phyloP scores from a whole-genome alignment of 208 protist genomes.

The Jaenimonas drosophilae region DNA sequence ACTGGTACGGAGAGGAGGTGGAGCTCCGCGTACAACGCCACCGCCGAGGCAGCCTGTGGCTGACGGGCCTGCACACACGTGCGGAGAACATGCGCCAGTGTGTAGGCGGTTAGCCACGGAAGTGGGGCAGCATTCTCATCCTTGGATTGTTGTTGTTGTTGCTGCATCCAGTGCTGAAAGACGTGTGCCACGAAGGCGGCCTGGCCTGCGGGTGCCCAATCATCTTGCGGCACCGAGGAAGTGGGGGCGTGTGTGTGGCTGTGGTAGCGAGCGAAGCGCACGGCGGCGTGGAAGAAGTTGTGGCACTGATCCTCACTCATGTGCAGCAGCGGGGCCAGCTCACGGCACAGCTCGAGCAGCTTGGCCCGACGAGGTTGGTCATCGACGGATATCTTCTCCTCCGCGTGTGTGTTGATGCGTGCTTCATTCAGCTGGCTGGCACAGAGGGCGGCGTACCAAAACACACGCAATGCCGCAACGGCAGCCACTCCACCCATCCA shows the following conservation, averaged over 20 bases:
- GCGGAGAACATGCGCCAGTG: background rate
- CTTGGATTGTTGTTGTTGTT: background rate
- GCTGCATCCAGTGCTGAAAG: conserved; percentile 1
- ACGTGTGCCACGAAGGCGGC: background rate
- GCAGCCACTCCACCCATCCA: too few species aligned
- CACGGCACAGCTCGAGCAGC: too few species aligned
- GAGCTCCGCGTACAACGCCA: background rate
- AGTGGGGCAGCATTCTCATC: too few species aligned
- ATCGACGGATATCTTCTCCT: too few species aligned
- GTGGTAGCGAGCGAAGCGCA: background rate
- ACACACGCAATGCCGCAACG: too few species aligned
- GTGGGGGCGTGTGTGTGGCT: background rate
- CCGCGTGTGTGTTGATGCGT: too few species aligned
- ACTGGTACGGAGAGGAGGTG: background rate
- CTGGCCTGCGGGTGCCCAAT: background rate
- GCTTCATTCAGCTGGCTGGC: too few species aligned
- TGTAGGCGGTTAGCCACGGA: background rate
- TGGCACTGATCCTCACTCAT: too few species aligned
- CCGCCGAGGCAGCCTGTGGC: background rate
- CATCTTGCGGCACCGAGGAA: background rate
- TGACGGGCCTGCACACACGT: background rate
- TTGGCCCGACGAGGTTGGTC: too few species aligned
- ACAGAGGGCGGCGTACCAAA: too few species aligned
- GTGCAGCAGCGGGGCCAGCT: too few species aligned
- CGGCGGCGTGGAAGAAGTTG: background rate